Conservation (phyloP, 768 basidiomycete genomes). For the Serpula lacrymans region DNA sequence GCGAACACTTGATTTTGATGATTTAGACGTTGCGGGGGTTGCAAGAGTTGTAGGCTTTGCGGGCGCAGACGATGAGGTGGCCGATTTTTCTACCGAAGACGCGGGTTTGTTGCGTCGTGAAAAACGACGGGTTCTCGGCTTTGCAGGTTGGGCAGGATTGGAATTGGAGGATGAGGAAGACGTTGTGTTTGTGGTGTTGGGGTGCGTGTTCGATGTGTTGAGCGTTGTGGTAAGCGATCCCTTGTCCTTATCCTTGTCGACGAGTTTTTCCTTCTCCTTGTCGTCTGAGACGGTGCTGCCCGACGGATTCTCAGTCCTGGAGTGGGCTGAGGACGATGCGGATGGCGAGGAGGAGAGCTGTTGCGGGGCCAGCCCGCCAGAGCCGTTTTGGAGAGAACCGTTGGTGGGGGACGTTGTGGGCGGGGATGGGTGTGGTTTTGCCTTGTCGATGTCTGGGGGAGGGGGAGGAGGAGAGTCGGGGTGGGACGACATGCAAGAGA, state of each 20-base stretch:
- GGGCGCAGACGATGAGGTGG: constrained; percentile 10
- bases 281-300: constrained; percentile 31
- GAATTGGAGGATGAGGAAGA: constrained; percentile 27
- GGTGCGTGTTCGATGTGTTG: constrained; percentile 26
- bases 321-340: constrained; percentile 26
- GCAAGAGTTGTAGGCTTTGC: constrained; percentile 21
- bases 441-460: background rate
- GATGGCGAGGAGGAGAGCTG: too few relatives aligned
- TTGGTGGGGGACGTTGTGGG: too few relatives aligned
- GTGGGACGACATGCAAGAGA: constrained; percentile 11
- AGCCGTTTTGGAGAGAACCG: too few relatives aligned
- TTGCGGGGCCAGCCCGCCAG: too few relatives aligned
- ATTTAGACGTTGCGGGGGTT: constrained; percentile 29
- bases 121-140: background rate
- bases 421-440: background rate
- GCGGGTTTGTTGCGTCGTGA: background rate
- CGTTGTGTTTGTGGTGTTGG: constrained; percentile 15
- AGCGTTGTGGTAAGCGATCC: constrained; percentile 43
- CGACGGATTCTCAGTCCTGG: too few relatives aligned
- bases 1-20: constrained; percentile 31
- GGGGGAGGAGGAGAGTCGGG: constrained; percentile 8
- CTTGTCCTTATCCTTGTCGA: constrained; percentile 43
- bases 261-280: constrained; percentile 26
- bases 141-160: constrained; percentile 15
- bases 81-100: background rate